Evolutionary conservation across 2,329 filamentous ascomycete genomes (phyloP), one percentile per base, ranked within the genome.

Genomic region (Trichoderma sp.): DNA sequence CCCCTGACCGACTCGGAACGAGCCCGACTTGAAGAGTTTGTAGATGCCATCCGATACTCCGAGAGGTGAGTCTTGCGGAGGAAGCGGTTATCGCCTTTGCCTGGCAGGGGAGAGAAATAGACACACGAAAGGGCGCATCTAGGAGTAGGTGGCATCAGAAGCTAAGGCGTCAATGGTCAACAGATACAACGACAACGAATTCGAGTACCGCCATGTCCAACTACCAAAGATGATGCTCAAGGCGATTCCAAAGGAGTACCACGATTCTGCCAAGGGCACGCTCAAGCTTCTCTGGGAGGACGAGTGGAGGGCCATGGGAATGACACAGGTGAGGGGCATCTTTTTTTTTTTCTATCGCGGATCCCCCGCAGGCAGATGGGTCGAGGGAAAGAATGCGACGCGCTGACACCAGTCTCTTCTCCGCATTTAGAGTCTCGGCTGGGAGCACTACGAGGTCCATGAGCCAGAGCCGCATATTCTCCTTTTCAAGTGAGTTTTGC

Each of bases 401-500:
- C 10, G 52, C 64, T 70, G 67, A 74, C 76, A 61, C 27, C 27
- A n/a, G 50, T 37, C 34, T 54, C 25, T 34, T n/a, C 72, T 70
- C 59, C 29, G 37, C 25, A 32, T 22, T 59, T 77, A 98, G 94
- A 98, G 94, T 84, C 84, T 99, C 75, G 95, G 95, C 68, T 99
- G 95, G 95, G 94, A 98, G 79, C 95, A 99, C 80, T 99, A 99
- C 78, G 95, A 99, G 80, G 95, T 99, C 65, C 95, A 99, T 80
- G 95, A 98, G 80, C 95, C 95, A 52, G 95, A 99, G 82, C 95
- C 95, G 72, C 95, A 99, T 80, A 99, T 99, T 76, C 87, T 99
- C 66, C 87, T 99, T 35, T 99, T 99, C 87, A 99, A 99, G 94
- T 97, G 83, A 53, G 67, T 61, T 19, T 17, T 15, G 80, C 19